Percentiles rank a stretch among this genome's conserved stretches.
Evolutionary conservation across 202 grass and related monocot species (phyloP).

Genomic region (Zizania palustris): DNA sequence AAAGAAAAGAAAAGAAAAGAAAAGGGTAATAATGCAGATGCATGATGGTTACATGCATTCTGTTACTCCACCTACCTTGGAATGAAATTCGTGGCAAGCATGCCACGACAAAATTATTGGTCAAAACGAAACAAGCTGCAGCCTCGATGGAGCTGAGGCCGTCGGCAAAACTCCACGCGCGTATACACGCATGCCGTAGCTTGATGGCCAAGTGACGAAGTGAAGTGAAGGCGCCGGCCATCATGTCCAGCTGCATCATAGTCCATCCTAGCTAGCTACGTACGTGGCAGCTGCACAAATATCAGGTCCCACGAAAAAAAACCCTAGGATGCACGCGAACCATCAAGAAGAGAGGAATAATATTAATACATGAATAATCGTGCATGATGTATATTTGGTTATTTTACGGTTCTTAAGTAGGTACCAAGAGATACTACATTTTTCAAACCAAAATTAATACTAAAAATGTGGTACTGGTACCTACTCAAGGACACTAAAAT

Average conservation of each 20-base stretch:
- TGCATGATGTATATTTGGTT: constrained; percentile 38
- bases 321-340: constrained; percentile 43
- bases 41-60: neutral
- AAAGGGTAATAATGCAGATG: neutral
- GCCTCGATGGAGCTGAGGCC: neutral
- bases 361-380: no score
- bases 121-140: neutral
- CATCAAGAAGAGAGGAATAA: constrained; percentile 28
- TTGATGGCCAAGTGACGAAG: constrained; percentile 38
- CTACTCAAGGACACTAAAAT: no score
- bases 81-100: neutral
- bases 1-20: neutral
- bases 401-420: no score
- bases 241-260: constrained; percentile 36
- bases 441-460: no score
- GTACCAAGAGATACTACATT: no score
- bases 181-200: constrained; percentile 22
- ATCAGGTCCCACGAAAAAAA: constrained; percentile 4
- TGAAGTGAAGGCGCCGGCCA: neutral
- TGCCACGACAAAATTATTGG: neutral
- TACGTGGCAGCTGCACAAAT: constrained; percentile 32
- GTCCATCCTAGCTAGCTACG: no score
- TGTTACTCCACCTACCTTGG: neutral
- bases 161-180: constrained; percentile 36
- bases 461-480: no score